Evolutionary conservation across 371 early-diverging fungal genomes (phyloP).

Genomic region (Circinella minor): DNA sequence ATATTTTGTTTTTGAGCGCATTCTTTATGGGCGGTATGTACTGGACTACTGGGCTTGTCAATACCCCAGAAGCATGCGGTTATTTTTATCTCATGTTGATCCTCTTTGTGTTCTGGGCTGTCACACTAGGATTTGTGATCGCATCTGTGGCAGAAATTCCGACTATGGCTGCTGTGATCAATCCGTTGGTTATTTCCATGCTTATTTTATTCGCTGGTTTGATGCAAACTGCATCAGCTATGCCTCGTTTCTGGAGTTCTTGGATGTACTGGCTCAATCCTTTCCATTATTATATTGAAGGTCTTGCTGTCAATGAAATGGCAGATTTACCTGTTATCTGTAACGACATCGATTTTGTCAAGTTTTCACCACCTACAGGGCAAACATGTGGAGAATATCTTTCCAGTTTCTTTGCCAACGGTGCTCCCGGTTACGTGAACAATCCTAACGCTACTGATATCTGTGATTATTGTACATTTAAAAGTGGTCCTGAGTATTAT

Average conservation of each 20-base stretch:
- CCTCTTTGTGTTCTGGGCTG: slow-evolving; percentile 57
- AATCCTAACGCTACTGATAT: slow-evolving; percentile 42
- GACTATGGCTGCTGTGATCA: slow-evolving; percentile 61
- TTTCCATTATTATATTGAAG: slow-evolving; percentile 73
- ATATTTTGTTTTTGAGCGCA: slow-evolving; percentile 51
- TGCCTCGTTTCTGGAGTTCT: slow-evolving; percentile 70
- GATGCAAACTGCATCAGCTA: slow-evolving; percentile 54
- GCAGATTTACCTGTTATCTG: slow-evolving; percentile 52
- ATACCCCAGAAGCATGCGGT: slow-evolving; percentile 41
- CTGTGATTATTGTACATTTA: slow-evolving; percentile 68
- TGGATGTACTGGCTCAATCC: slow-evolving; percentile 75
- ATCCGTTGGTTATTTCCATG: slow-evolving; percentile 64
- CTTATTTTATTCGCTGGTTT: slow-evolving; percentile 68
- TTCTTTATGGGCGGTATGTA: slow-evolving; percentile 62
- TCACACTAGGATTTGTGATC: slow-evolving; percentile 67
- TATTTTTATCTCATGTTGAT: slow-evolving; percentile 62
- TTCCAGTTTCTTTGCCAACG: slow-evolving; percentile 43
- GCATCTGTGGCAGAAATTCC: slow-evolving; percentile 64
- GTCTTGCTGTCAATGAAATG: slow-evolving; percentile 68
- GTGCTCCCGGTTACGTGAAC: slow-evolving; percentile 59
- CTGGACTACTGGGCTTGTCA: slow-evolving; percentile 64
- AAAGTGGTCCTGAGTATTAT: slow-evolving; percentile 58
- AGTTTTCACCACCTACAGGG: slow-evolving; percentile 58
- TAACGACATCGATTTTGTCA: slow-evolving; percentile 43
- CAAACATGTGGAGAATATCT: slow-evolving; percentile 64